phyloP scores from a whole-genome alignment of 225 moss, liverwort and hornwort genomes.

The Physcomitrium patens region DNA sequence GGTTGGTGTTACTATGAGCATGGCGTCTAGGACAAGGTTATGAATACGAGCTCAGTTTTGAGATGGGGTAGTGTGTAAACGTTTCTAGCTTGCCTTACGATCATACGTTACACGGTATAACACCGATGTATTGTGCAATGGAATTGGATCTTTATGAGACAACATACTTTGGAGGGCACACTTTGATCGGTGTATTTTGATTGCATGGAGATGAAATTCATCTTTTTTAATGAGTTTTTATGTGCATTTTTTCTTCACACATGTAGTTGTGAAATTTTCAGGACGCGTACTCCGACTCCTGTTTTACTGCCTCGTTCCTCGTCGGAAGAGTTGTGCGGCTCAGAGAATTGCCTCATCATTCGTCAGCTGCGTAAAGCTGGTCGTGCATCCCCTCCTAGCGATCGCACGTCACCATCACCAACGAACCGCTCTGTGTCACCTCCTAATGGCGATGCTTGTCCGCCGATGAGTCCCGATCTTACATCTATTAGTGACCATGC shows the following conservation, averaged over 20 bases:
- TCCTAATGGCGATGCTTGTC: not conserved
- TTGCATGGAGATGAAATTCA: too few species aligned
- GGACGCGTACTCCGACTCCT: constrained; percentile 8
- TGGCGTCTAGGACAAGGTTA: too few species aligned
- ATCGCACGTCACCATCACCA: not conserved
- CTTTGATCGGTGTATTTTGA: too few species aligned
- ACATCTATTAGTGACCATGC: not conserved
- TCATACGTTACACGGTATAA: too few species aligned
- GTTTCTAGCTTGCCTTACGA: too few species aligned
- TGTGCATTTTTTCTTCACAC: not conserved
- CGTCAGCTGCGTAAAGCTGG: constrained; percentile 22
- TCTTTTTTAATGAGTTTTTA: not conserved
- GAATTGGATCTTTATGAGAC: not conserved
- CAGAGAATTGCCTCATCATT: constrained; percentile 22
- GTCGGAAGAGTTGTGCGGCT: constrained; percentile 22
- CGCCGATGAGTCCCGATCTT: not conserved
- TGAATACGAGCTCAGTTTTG: too few species aligned
- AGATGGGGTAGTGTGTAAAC: too few species aligned
- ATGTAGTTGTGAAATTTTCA: not conserved
- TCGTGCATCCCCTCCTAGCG: not conserved
- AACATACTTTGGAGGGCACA: not conserved
- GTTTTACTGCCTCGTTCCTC: constrained; percentile 19
- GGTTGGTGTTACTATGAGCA: too few species aligned
- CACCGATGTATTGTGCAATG: too few species aligned
- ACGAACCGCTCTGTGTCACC: not conserved